These are phyloP conservation scores for Pseudozyma thailandica DNA, from an alignment of 1,284 basidiomycete species.

Conservation along the genomic window DNA sequence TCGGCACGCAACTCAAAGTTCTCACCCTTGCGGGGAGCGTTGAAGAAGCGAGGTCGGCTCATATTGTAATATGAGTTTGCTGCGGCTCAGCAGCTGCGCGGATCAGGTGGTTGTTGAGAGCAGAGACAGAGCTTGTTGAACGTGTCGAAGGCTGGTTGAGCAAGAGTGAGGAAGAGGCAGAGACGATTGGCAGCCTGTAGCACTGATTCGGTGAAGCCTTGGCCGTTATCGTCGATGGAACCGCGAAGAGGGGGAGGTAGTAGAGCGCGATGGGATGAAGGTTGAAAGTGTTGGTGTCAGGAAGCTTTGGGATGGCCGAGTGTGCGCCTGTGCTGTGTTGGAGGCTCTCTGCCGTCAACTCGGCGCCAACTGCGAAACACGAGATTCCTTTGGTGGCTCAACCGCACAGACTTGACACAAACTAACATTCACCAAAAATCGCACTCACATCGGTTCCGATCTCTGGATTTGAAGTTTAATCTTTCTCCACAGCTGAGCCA, in stretches of 20 bases:
- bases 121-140: background rate
- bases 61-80: slow-evolving; percentile 27
- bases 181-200: background rate
- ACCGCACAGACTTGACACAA: slow-evolving; percentile 5
- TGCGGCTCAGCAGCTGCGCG: too few species aligned
- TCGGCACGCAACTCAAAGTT: slow-evolving; percentile 65
- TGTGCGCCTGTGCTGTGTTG: too few species aligned
- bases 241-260: too few species aligned
- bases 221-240: too few species aligned
- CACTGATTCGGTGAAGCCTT: too few species aligned
- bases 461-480: background rate
- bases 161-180: too few species aligned
- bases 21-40: slow-evolving; percentile 67
- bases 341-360: too few species aligned
- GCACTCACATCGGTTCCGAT: slow-evolving; percentile 1
- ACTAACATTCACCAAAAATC: background rate
- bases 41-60: slow-evolving; percentile 68
- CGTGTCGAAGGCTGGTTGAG: slow-evolving; percentile 4
- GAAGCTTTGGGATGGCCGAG: slow-evolving; percentile 25
- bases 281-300: slow-evolving; percentile 15
- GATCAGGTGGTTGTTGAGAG: background rate
- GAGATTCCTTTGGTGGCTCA: too few species aligned
- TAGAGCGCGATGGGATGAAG: slow-evolving; percentile 1
- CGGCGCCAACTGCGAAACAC: too few species aligned
- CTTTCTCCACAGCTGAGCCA: slow-evolving; percentile 3